Conservation (phyloP, 2,329 filamentous ascomycete genomes). For the Penicillium sp. region DNA sequence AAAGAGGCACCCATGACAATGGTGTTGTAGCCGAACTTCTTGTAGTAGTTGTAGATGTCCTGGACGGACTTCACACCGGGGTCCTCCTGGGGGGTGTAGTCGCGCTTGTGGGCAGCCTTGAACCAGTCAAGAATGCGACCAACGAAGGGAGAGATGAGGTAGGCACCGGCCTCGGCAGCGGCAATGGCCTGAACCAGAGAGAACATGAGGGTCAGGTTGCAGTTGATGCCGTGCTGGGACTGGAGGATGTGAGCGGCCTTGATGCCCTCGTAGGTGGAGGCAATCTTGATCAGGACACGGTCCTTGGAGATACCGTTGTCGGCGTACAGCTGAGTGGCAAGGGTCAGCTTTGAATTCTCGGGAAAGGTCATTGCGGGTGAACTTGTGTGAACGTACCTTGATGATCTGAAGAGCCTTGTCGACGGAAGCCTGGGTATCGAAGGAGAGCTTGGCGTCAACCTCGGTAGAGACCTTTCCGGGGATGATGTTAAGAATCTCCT, state of each 20-base stretch:
- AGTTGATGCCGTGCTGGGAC: slow-evolving; percentile 93
- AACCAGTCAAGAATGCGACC: slow-evolving; percentile 99
- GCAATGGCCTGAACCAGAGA: slow-evolving; percentile 91
- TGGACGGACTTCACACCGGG: slow-evolving; percentile 93
- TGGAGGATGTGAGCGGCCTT: slow-evolving; percentile 97
- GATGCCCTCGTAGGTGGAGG: slow-evolving; percentile 99
- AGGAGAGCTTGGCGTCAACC: slow-evolving; percentile 94
- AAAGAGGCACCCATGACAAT: slow-evolving; percentile 99
- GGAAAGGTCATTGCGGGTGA: neutral
- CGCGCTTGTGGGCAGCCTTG: slow-evolving; percentile 94
- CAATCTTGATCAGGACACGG: slow-evolving; percentile 96
- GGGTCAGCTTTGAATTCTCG: slow-evolving; percentile 16
- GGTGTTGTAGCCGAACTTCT: slow-evolving; percentile 98
- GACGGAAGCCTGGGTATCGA: slow-evolving; percentile 87
- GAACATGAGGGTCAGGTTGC: slow-evolving; percentile 99
- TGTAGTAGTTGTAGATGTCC: slow-evolving; percentile 99
- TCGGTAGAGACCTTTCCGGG: slow-evolving; percentile 99
- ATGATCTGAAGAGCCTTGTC: slow-evolving; percentile 97
- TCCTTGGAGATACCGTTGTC: slow-evolving; percentile 87
- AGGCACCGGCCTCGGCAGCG: slow-evolving; percentile 89
- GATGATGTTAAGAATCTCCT: slow-evolving; percentile 93
- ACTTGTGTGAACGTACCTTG: slow-evolving; percentile 58
- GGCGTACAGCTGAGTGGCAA: slow-evolving; percentile 75
- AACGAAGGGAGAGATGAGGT: slow-evolving; percentile 98
- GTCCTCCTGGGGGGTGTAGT: slow-evolving; percentile 85